A percentile compares a stretch with the other conserved stretches of the same genome.
These are phyloP conservation scores for Erythrobasidium yunnanense DNA, from an alignment of 768 basidiomycete species.

Conservation along the genomic window DNA sequence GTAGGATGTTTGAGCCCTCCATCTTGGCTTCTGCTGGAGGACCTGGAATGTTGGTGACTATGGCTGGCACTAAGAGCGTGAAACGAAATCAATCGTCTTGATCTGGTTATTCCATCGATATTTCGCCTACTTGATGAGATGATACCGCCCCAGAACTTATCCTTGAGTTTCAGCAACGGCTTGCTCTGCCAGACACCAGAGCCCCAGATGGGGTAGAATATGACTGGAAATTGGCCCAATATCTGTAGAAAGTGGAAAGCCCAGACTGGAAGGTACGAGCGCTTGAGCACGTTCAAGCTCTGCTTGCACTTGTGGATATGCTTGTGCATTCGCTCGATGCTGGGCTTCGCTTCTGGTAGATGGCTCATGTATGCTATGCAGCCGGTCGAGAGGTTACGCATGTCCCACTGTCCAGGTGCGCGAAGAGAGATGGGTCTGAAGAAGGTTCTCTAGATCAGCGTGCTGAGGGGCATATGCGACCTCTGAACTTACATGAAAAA, in stretches of 20 bases:
- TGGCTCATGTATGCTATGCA: constrained; percentile 1
- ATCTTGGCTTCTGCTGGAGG: constrained; percentile 8
- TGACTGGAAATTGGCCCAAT: constrained; percentile 2
- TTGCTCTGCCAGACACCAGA: neutral
- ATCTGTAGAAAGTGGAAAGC: constrained; percentile 12
- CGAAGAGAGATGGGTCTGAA: constrained; percentile 13
- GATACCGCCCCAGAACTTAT: constrained; percentile 6
- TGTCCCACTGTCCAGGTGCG: constrained; percentile 25
- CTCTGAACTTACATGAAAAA: constrained; percentile 18
- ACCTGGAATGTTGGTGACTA: constrained; percentile 21
- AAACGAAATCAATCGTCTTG: neutral
- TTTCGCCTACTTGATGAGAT: constrained; percentile 1
- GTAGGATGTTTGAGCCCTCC: neutral
- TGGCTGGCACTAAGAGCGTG: constrained; percentile 1
- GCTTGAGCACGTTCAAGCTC: constrained; percentile 16
- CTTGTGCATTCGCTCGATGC: neutral
- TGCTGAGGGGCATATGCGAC: neutral
- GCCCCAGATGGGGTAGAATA: constrained; percentile 23
- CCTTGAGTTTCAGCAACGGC: neutral
- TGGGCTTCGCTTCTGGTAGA: neutral
- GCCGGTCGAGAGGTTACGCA: constrained; percentile 20
- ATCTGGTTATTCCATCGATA: neutral
- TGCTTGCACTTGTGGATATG: constrained; percentile 19
- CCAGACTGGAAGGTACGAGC: constrained; percentile 3
- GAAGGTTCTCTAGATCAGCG: neutral